These are phyloP conservation scores for Amauroascus niger DNA, from an alignment of 2,329 filamentous ascomycete genomes.

Conservation along the genomic window DNA sequence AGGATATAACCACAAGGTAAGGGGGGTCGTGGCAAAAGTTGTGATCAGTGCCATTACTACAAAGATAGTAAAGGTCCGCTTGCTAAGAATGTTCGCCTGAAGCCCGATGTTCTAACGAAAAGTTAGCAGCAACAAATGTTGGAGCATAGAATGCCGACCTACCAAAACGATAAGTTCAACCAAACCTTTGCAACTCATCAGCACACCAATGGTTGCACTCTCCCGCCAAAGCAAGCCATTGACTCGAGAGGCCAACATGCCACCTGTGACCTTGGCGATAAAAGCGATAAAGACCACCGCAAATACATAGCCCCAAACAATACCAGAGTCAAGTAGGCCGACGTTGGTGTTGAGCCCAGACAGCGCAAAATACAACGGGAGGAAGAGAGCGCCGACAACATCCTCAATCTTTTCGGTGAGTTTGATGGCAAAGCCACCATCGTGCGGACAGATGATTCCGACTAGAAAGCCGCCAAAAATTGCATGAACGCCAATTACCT, in stretches of 20 bases:
- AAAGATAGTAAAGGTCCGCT: constrained; percentile 81
- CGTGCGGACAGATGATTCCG: constrained; percentile 64
- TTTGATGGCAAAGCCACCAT: constrained; percentile 64
- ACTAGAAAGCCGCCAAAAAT: constrained; percentile 91
- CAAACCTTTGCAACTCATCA: constrained; percentile 96
- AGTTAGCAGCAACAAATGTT: constrained; percentile 2
- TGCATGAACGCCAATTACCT: constrained; percentile 82
- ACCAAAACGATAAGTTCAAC: constrained; percentile 92
- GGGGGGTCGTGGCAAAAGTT: constrained; percentile 71
- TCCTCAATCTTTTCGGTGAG: constrained; percentile 91
- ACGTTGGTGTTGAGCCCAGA: constrained; percentile 84
- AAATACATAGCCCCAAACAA: constrained; percentile 82
- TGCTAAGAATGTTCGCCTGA: constrained; percentile 70
- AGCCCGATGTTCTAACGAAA: constrained; percentile 61
- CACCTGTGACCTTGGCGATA: constrained; percentile 72
- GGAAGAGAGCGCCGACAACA: constrained; percentile 68
- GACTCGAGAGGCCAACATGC: constrained; percentile 63
- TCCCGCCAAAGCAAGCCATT: constrained; percentile 83
- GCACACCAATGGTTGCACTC: constrained; percentile 71
- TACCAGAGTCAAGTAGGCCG: constrained; percentile 68
- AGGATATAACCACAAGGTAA: constrained; percentile 66
- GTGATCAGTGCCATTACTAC: constrained; percentile 88
- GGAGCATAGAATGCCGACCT: constrained; percentile 27
- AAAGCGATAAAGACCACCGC: constrained; percentile 76
- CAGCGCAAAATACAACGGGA: constrained; percentile 87